Base-by-base conservation (phyloP, 495 filamentous ascomycete species). In the Trichoderma asperelloides region DNA sequence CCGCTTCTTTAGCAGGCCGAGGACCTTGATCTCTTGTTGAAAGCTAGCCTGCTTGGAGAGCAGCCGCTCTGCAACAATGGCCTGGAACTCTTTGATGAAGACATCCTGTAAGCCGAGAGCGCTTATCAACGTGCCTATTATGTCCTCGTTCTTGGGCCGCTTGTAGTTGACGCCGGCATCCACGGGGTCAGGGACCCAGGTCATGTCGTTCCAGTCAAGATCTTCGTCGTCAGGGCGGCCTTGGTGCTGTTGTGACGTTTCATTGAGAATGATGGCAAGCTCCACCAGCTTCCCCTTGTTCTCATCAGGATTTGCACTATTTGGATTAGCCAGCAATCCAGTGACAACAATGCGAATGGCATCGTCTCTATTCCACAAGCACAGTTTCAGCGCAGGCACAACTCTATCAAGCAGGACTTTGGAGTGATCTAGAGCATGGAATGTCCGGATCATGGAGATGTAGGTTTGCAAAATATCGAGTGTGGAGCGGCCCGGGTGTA, bases 161-260 rank as follows among this genome's bases (percentile, higher is more conserved):
- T 88, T 89, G 77, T 96, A 98, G 70, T 96, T 93, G 9, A 91
- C 90, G 18, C 90, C 92, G 1, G 95, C 96, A 74, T 99, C 95
- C 30, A 96, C 84, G 2, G 95, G 95, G 71, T 96, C 90, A 1
- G 95, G 95, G 21, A 89, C 80, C 95, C 95, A 99, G 66, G 85
- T 84, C 86, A 96, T 88, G 74, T 98, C 92, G 70, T 93, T 85
- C 84, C 87, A 97, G 76, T 96, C 90, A 13, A 95, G 77, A 49
- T 91, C 91, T 63, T 90, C 86, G 47, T 86, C 84, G 9, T 85
- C 83, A 60, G 71, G 64, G 70, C 75, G 76, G 40, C 64, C 40
- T 18, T 65, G 64, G 33, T 79, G 79, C 45, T 82, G 75, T 64
- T 84, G 78, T 65, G 84, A 73, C 65, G 88, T 80, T 74, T 88